Evolutionary conservation across 1,139 yeast species (phyloP), one percentile per base, ranked within the genome.

Genomic region (Taphrina flavorubra): DNA sequence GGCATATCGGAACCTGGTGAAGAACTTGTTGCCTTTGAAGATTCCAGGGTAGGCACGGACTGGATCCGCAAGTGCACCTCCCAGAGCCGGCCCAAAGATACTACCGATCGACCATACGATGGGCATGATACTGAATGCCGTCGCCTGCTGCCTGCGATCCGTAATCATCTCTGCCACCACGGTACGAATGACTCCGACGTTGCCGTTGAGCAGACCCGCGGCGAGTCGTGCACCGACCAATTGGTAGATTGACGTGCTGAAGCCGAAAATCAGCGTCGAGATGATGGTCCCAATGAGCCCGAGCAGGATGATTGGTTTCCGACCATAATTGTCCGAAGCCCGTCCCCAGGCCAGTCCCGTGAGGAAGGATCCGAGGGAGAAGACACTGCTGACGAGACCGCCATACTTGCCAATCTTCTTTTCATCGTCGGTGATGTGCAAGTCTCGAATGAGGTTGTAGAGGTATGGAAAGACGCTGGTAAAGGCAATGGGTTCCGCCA

Each of bases 261-360:
- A 82, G 0, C 89, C 90, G 73, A 86, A 82, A 18, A 82, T 71
- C 44, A 86, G 70, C 75, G 85, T 76, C 25, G 86, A 81, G 6
- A 81, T 31, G 6, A 83, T 79, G 0, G 87, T 81, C 1, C 89
- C 89, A 2, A 77, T 61, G 36, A 85, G 76, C 0, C 90, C 89
- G 46, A 80, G 75, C 55, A 85, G 72, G n/a, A 86, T 74, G 25
- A 86, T 81, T 1, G 82, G 81, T 71, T 87, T 87, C 40, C 90
- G 78, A n/a, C 90, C 90, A 60, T 83, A 78, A 42, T 74, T 77
- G 72, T 86, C 87, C 56, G 86, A 81, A 63, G 84, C 75, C 53
- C 79, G 77, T 16, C 89, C 88, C 90, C 90, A 86, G 69, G 82
- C 81, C 31, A 85, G 81, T 49, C 86, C 83, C 51, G 86, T 84